A percentile compares a stretch with the other conserved stretches of the same genome.
Evolutionary conservation across 176 grass and related monocot genomes (phyloP).

Genomic region (Pontederia crassipes): DNA sequence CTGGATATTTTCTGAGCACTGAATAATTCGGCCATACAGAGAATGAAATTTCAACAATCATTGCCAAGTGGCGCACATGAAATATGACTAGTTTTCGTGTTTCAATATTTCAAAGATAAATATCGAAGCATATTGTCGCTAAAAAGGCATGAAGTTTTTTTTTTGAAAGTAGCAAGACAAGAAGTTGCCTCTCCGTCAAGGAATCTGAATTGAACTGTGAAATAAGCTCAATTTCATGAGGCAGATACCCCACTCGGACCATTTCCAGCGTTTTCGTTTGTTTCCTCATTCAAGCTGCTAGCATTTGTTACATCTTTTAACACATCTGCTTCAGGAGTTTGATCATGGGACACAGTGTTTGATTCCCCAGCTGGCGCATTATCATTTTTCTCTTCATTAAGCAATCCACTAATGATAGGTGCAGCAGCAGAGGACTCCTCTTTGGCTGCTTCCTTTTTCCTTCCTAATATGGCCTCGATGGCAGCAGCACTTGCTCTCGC

Average conservation of each 20-base stretch:
- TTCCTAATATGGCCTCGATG: constrained; percentile 53
- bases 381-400: constrained; percentile 26
- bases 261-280: neutral
- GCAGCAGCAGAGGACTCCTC: constrained; percentile 9
- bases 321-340: neutral
- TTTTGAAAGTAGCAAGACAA: too few species aligned
- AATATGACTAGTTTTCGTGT: too few species aligned
- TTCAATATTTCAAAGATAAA: too few species aligned
- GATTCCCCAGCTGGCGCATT: constrained; percentile 16
- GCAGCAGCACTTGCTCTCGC: constrained; percentile 74
- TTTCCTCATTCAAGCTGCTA: neutral
- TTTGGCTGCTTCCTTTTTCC: constrained; percentile 40
- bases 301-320: neutral
- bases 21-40: too few species aligned
- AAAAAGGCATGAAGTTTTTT: too few species aligned
- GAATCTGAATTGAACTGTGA: too few species aligned
- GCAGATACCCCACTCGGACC: constrained; percentile 3
- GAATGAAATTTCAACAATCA: too few species aligned
- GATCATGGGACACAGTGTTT: neutral
- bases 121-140: too few species aligned
- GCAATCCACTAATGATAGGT: constrained; percentile 13
- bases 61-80: too few species aligned
- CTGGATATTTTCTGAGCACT: too few species aligned
- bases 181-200: too few species aligned
- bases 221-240: neutral